Base-by-base conservation (phyloP, 495 filamentous ascomycete genomes). In the Penicillium ochrochloron region DNA sequence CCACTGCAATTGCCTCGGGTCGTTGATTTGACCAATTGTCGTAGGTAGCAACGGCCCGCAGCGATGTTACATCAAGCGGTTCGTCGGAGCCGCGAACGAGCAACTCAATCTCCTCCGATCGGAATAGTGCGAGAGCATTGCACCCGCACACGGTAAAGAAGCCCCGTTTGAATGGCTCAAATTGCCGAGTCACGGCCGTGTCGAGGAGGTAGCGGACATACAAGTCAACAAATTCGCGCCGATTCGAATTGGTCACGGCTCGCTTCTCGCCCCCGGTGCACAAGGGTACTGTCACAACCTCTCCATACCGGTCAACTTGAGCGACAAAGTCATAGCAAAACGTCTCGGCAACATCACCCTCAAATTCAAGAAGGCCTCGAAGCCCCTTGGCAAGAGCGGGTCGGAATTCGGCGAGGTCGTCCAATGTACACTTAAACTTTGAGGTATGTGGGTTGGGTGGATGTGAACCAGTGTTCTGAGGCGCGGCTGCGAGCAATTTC, bases 141-240 rank as follows among this genome's bases (percentile, higher is more conserved):
- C 93, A 92, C 34, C 90, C 91, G 73, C 93, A 96, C 42, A 97
- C 93, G 3, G 91, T 96, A 77, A 91, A 97, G 75, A 97, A 97
- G 5, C 94, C 94, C 50, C 94, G 87, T 74, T 94, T 96, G 82
- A 97, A 97, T 12, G 94, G 94, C 75, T 97, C 94, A 61, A 94
- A 97, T 70, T 97, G 94, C 51, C 92, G 83, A 59, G 84, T 76
- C 17, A 97, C 90, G 1, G 90, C 84, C 23, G 85, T 88, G 71
- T 97, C 93, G 17, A 97, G 85, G 15, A 94, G 77, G 73, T 94
- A 89, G 42, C 87, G 86, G 5, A 97, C 86, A 69, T 97, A 97
- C 10, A 92, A 80, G 62, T 96, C 92, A 41, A 97, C 94, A 68
- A 94, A 97, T 66, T 97, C 94, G 51, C 86, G 85, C 34, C 93